A percentile compares a stretch with the other conserved stretches of the same genome.
These are phyloP conservation scores for Penicillium chermesinum DNA, from an alignment of 495 filamentous ascomycete genomes.

Conservation along the genomic window DNA sequence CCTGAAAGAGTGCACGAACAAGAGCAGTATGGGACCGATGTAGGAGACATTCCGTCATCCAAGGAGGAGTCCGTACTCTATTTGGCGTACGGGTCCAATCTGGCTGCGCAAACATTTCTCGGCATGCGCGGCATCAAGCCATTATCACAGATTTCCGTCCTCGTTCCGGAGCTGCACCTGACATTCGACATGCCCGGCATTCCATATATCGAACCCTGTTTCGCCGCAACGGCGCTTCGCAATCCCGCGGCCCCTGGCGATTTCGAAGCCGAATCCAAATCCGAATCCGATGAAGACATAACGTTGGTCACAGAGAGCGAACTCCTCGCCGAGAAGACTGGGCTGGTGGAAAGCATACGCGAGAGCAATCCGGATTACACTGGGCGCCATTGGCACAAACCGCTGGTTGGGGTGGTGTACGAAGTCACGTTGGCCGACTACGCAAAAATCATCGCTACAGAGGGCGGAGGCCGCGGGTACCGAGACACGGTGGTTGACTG, in stretches of 20 bases:
- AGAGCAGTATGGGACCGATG: conserved; percentile 5
- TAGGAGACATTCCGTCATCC: neutral
- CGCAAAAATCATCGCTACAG: conserved; percentile 79
- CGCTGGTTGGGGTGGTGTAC: conserved; percentile 89
- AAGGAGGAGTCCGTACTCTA: conserved; percentile 60
- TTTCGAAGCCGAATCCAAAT: conserved; percentile 8
- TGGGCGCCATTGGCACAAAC: conserved; percentile 62
- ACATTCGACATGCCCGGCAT: conserved; percentile 83
- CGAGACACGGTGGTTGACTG: conserved; percentile 76
- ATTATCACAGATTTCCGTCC: conserved; percentile 69
- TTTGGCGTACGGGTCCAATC: conserved; percentile 93
- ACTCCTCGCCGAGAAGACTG: conserved; percentile 24
- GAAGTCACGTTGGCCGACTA: conserved; percentile 81
- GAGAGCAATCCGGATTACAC: conserved; percentile 25
- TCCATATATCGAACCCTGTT: conserved; percentile 86
- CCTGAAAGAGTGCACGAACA: conserved; percentile 20
- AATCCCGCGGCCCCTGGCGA: conserved; percentile 28
- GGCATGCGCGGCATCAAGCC: conserved; percentile 73
- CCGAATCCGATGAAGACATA: conserved; percentile 11
- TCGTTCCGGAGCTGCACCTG: conserved; percentile 68
- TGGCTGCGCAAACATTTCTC: conserved; percentile 68
- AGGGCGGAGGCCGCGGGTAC: conserved; percentile 80
- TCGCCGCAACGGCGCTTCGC: conserved; percentile 70
- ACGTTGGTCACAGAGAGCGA: conserved; percentile 2
- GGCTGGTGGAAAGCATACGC: conserved; percentile 21